phyloP scores from a whole-genome alignment of 139 green algal genomes.

The Desmodesmus armatus region DNA sequence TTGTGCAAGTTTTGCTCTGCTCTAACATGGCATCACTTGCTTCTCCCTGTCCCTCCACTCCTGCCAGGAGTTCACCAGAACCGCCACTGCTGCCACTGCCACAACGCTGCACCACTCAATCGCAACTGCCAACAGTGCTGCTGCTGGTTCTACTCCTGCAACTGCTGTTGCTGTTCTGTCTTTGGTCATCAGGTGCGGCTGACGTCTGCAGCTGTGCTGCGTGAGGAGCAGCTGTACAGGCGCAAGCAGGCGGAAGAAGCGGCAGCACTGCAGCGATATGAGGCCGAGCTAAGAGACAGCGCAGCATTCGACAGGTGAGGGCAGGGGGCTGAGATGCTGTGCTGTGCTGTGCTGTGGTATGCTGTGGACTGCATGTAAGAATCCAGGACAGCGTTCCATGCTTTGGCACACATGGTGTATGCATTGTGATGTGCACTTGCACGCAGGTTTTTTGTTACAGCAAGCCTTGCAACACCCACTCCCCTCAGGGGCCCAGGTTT shows the following conservation, averaged over 20 bases:
- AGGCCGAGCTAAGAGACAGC: constrained; percentile 75
- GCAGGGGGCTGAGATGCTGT: neutral
- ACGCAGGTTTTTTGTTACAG: neutral
- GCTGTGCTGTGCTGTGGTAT: neutral
- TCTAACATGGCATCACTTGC: no score
- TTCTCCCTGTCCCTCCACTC: no score
- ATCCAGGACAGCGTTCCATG: neutral
- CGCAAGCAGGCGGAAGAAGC: constrained; percentile 80
- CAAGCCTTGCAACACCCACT: no score
- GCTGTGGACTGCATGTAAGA: neutral
- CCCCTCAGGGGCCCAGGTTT: no score
- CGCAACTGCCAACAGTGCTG: no score
- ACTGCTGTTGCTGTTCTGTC: no score
- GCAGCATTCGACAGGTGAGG: constrained; percentile 64
- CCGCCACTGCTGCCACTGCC: neutral
- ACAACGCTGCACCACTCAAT: no score
- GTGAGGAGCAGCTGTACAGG: constrained; percentile 82
- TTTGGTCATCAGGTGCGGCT: constrained; percentile 72
- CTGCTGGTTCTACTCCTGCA: no score
- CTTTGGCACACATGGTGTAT: neutral
- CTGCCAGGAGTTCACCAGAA: no score
- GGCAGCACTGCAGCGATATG: constrained; percentile 69
- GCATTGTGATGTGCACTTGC: neutral
- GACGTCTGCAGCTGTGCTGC: constrained; percentile 82
- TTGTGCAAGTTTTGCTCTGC: no score